Evolutionary conservation across 306 rosid genomes (phyloP).

Genomic region (Gleditsia sinensis): DNA sequence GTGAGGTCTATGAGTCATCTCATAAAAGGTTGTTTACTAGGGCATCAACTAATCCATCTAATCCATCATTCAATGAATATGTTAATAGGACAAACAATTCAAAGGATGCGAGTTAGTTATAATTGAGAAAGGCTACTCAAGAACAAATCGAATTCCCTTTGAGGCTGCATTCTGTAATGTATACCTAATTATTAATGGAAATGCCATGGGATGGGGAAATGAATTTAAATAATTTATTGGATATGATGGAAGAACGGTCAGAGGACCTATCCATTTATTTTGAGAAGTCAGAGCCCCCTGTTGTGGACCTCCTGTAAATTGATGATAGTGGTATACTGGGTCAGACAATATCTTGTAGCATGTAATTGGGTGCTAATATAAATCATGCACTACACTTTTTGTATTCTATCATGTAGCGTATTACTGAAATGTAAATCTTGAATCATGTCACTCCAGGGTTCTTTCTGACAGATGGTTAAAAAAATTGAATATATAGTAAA

Average conservation of each 20-base stretch:
- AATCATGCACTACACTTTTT: background rate
- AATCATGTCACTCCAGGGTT: background rate
- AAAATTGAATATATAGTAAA: background rate
- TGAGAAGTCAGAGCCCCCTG: background rate
- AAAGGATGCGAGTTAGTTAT: background rate
- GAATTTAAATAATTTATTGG: background rate
- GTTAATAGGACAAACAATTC: background rate
- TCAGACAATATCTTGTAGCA: background rate
- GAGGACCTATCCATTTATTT: background rate
- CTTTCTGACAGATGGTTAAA: background rate
- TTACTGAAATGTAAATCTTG: background rate
- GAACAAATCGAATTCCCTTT: background rate
- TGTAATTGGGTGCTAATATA: background rate
- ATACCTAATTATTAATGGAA: background rate
- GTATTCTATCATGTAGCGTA: background rate
- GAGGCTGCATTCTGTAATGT: background rate
- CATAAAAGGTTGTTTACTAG: background rate
- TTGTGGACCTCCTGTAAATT: background rate
- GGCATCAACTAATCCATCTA: background rate
- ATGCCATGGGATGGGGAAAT: background rate
- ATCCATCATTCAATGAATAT: background rate
- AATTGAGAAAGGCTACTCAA: background rate
- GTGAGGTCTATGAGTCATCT: background rate
- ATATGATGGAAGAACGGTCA: background rate
- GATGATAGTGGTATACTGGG: background rate